Percentiles rank a stretch among this genome's conserved stretches.
These are phyloP conservation scores for Yamadazyma pseudoaaseri DNA, from an alignment of 1,139 yeast species.

Conservation along the genomic window DNA sequence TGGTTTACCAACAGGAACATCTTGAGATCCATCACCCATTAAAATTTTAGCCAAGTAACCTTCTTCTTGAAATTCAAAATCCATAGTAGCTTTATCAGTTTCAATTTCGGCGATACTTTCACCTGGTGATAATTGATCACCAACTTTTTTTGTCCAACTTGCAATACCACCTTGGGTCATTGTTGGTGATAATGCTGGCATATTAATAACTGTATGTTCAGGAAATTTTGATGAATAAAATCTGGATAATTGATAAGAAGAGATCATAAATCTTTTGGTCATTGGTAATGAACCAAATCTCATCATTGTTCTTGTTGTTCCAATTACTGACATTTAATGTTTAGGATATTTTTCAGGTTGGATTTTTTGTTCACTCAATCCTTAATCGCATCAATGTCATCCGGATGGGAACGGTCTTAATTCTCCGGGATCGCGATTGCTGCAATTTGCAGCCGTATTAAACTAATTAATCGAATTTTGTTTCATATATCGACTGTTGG, in stretches of 20 bases:
- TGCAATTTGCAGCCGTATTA: no score
- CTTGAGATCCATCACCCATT: conserved; percentile 83
- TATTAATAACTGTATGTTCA: conserved; percentile 68
- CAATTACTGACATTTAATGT: conserved; percentile 10
- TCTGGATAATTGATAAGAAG: conserved; percentile 22
- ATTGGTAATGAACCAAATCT: conserved; percentile 10
- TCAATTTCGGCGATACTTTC: conserved; percentile 95
- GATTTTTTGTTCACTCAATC: conserved; percentile 7
- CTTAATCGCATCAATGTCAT: conserved; percentile 17
- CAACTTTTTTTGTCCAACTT: conserved; percentile 83
- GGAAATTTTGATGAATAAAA: conserved; percentile 54
- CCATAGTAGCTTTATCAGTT: conserved; percentile 99
- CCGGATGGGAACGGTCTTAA: conserved; percentile 11
- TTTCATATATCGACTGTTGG: no score
- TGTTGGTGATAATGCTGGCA: conserved; percentile 97
- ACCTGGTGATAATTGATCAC: conserved; percentile 86
- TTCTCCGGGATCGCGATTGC: conserved; percentile 12
- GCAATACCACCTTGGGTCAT: conserved; percentile 96
- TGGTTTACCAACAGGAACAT: conserved; percentile 90
- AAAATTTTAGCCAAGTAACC: conserved; percentile 92
- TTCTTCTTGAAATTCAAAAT: conserved; percentile 98
- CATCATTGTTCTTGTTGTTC: conserved; percentile 11
- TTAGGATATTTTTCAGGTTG: conserved; percentile 4
- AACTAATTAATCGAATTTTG: no score
- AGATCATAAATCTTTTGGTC: conserved; percentile 12